Evolutionary conservation across 2,329 filamentous ascomycete species (phyloP).

Genomic region (Neodidymelliopsis sp.): DNA sequence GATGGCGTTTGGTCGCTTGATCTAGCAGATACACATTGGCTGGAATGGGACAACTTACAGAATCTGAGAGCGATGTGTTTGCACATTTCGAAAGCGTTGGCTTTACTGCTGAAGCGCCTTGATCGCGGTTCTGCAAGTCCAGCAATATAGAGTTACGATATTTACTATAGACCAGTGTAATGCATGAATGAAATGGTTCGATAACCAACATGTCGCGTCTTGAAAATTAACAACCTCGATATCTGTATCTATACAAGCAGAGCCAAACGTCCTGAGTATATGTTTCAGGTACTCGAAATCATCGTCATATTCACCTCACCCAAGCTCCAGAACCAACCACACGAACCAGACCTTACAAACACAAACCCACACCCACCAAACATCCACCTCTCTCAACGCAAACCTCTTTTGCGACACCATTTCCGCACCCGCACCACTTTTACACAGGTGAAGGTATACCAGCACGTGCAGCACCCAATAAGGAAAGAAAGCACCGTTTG

Average conservation of each 20-base stretch:
- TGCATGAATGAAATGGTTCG: conserved; percentile 10
- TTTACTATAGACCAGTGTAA: conserved; percentile 17
- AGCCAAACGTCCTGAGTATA: too few relatives aligned
- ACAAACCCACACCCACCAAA: too few relatives aligned
- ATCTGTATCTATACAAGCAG: too few relatives aligned
- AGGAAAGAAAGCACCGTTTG: conserved; percentile 1
- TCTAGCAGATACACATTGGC: conserved; percentile 2
- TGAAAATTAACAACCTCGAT: too few relatives aligned
- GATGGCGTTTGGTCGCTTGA: conserved; percentile 37
- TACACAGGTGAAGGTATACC: too few relatives aligned
- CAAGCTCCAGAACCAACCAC: too few relatives aligned
- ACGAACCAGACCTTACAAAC: too few relatives aligned
- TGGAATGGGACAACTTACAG: neutral
- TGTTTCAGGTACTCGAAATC: too few relatives aligned
- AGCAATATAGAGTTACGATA: conserved; percentile 12
- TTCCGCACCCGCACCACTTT: too few relatives aligned
- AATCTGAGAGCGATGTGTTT: conserved; percentile 1
- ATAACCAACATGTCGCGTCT: conserved; percentile 1
- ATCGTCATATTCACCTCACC: too few relatives aligned
- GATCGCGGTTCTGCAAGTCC: neutral
- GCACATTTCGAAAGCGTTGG: conserved; percentile 5
- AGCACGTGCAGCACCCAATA: neutral
- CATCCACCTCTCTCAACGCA: too few relatives aligned
- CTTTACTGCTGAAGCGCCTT: neutral
- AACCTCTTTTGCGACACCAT: too few relatives aligned